Conservation (phyloP, 345 rosid species). For the Brassica incana region DNA sequence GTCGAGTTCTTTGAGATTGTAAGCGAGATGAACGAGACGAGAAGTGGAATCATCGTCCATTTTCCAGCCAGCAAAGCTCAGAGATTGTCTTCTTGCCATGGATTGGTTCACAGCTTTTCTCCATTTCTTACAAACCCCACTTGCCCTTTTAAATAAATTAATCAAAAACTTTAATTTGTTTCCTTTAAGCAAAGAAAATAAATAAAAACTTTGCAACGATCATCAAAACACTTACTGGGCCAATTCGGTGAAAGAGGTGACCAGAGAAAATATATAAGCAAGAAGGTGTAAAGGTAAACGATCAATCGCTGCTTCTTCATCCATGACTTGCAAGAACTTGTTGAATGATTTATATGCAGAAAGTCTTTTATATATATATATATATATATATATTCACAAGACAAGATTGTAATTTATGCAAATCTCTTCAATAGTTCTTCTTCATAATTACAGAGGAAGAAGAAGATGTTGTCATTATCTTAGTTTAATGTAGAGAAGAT, state of each 20-base stretch:
- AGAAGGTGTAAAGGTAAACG: constrained; percentile 70
- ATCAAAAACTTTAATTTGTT: not conserved
- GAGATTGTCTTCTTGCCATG: constrained; percentile 56
- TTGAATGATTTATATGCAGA: not conserved
- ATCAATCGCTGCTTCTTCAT: constrained; percentile 66
- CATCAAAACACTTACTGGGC: constrained; percentile 57
- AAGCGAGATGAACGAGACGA: constrained; percentile 69
- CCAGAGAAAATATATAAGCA: constrained; percentile 61
- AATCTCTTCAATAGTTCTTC: not conserved
- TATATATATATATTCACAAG: constrained; percentile 19
- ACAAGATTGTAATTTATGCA: constrained; percentile 2
- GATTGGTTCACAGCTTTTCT: constrained; percentile 82
- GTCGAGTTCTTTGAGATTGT: constrained; percentile 83
- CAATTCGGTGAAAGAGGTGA: constrained; percentile 79
- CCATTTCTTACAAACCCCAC: constrained; percentile 88
- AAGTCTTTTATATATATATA: not conserved
- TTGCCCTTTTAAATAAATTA: constrained; percentile 50
- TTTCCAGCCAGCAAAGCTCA: constrained; percentile 81
- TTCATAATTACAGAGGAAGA: constrained; percentile 25
- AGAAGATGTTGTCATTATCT: constrained; percentile 33
- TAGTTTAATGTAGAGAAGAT: constrained; percentile 25
- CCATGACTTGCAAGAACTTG: constrained; percentile 14
- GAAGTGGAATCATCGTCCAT: constrained; percentile 82
- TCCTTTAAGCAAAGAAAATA: not conserved
- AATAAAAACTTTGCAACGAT: not conserved